These are phyloP conservation scores for Tirmania nivea DNA, from an alignment of 495 filamentous ascomycete species.

Conservation along the genomic window DNA sequence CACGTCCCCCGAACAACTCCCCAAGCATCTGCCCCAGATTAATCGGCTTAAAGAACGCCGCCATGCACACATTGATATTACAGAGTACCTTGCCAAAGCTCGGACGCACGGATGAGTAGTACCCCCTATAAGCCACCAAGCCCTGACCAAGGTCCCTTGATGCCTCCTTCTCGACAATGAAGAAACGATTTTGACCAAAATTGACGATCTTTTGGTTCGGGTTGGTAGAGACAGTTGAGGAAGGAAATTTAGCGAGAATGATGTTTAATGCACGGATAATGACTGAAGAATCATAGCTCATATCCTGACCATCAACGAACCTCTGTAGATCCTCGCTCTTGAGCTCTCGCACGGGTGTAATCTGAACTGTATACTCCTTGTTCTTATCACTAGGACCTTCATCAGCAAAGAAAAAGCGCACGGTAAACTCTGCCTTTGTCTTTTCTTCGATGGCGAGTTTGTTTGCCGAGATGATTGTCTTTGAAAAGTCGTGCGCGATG, in stretches of 20 bases:
- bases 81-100: constrained; percentile 31
- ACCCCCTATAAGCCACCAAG: constrained; percentile 31
- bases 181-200: constrained; percentile 18
- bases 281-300: constrained; percentile 14
- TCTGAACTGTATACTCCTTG: constrained; percentile 13
- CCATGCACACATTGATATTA: constrained; percentile 27
- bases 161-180: constrained; percentile 4
- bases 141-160: constrained; percentile 21
- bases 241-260: constrained; percentile 19
- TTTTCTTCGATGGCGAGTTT: constrained; percentile 4
- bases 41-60: constrained; percentile 15
- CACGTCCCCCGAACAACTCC: not conserved
- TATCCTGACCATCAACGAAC: constrained; percentile 12
- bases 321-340: constrained; percentile 11
- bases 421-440: constrained; percentile 12
- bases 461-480: constrained; percentile 11
- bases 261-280: constrained; percentile 22
- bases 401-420: constrained; percentile 24
- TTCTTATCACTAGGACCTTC: constrained; percentile 18
- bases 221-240: not conserved
- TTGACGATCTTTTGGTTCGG: constrained; percentile 8
- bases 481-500: constrained; percentile 34
- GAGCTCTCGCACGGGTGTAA: constrained; percentile 11
- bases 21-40: not conserved
- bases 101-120: constrained; percentile 33